phyloP scores from a whole-genome alignment of 129 eudicot species.

The Kitagawia praeruptora region DNA sequence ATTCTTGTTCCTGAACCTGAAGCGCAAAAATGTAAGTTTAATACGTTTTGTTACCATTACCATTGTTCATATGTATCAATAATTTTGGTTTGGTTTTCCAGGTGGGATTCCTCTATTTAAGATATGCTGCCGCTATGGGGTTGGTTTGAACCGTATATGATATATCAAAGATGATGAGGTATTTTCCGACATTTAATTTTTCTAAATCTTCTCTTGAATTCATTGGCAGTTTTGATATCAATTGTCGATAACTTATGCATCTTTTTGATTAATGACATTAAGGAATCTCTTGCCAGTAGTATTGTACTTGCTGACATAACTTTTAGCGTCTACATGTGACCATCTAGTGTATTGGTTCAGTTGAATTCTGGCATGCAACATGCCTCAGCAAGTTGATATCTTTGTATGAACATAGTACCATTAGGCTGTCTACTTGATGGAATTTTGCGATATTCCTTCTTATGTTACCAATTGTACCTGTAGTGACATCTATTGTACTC shows the following conservation, averaged over 20 bases:
- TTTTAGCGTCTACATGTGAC: no score
- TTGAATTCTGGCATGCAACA: no score
- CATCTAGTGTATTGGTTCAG: no score
- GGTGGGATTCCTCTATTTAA: conserved; percentile 84
- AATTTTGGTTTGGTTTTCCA: conserved; percentile 18
- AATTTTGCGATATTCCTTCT: no score
- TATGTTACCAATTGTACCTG: no score
- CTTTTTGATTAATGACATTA: conserved; percentile 4
- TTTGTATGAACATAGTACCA: no score
- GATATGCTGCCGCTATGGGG: conserved; percentile 94
- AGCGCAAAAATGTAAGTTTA: background rate
- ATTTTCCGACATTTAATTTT: background rate
- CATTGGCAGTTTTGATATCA: conserved; percentile 9
- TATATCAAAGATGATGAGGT: conserved; percentile 90
- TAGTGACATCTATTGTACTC: no score
- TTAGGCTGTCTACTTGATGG: no score
- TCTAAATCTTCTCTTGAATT: background rate
- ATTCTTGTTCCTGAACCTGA: background rate
- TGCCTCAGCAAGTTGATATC: no score
- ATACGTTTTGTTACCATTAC: background rate
- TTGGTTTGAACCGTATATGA: conserved; percentile 85
- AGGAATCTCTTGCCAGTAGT: background rate
- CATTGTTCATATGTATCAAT: background rate
- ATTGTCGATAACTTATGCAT: conserved; percentile 1
- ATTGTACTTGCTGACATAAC: background rate